Base-by-base conservation (phyloP, 2,329 filamentous ascomycete species). In the Diaporthe citriasiana region DNA sequence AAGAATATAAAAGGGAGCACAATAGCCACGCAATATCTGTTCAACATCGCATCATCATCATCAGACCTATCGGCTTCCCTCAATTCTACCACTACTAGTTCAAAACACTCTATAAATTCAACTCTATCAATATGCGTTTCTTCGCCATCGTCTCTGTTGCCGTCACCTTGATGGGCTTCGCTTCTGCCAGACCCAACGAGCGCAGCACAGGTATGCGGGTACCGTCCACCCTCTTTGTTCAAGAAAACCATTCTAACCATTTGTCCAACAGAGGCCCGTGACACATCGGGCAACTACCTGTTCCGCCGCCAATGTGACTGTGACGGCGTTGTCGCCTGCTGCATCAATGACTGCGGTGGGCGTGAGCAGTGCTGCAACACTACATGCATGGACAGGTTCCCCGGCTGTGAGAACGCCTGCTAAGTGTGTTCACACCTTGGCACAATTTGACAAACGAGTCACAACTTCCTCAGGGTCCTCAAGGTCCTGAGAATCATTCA, bases 341-440 rank as follows among this genome's bases (percentile, higher is more conserved):
- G 57, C 38, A 45, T 60, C 57, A 60, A 60, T 30, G 57, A 45
- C 38, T 60, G 57, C 57, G 57, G 57, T 42, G 57, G 57, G 6
- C 35, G 57, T 17, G 57, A 60, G 38, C n/a, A 60, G 25, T 60
- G 57, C n/a, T 60, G 57, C 57, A 60, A 60, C 25, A 60, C 57
- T 1, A 60, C 38, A 25, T 60, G 57, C 38, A 60, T 60, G 2
- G 57, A 60, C n/a, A 60, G 57, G 38, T 60, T 60, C 38, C 57
- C 57, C 17, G 57, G 40, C 17, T 60, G 57, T 40, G 38, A 19
- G 1, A 30, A 42, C n/a, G 57, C 57, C 42, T 60, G 57, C 57
- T 60, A 60, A 42, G 35, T 10, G n/a, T 19, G n/a, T 19, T 7
- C n/a, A 17, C n/a, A 17, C 4, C 12, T 19, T 59, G 35, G 3